Base-by-base conservation (phyloP, 495 filamentous ascomycete species). In the Cryomyces antarcticus region DNA sequence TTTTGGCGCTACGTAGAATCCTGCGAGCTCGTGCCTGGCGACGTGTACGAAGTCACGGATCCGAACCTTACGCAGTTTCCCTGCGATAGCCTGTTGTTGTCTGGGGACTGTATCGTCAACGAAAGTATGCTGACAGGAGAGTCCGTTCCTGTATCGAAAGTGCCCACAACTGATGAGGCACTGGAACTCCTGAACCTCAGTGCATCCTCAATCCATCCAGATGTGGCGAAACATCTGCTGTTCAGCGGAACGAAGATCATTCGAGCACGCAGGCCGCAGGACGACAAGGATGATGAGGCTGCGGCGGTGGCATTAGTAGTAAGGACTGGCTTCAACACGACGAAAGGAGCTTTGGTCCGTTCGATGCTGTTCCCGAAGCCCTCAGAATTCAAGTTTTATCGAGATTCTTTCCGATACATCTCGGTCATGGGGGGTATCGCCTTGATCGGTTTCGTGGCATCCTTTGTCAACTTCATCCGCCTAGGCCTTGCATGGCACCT, bases 81-180 rank as follows among this genome's bases (percentile, higher is more conserved):
- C 7, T 85, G 84, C 53, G 92, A 99, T 61, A 92, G 87, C 56
- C 66, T 99, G 33, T 64, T 99, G 6, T 63, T 99, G 5, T 81
- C 82, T 42, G 92, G 92, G 27, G 92, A 99, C 58, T 93, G 86
- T 58, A 96, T 99, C 48, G 86, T 99, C 46, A 99, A 99, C 57
- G 92, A 99, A 59, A 95, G 88, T 65, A 99, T 99, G 92, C 74
- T 99, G 30, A 99, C 92, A 34, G 87, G 86, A 37, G 92, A 99
- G 67, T 96, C 92, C 41, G 83, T 99, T 28, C 92, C 92, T 5
- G 87, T 96, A 4, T 93, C 87, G 7, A 99, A 99, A 57, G 70
- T 69, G 4, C 85, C 92, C 4, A 72, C 82, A 5, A 87, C 75
- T n/a, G 75, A 94, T 52, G 78, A 85, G 47, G 73, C 84, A 7